Conservation (phyloP, 352 stramenopile genomes). For the Phytopythium kandeliae region DNA sequence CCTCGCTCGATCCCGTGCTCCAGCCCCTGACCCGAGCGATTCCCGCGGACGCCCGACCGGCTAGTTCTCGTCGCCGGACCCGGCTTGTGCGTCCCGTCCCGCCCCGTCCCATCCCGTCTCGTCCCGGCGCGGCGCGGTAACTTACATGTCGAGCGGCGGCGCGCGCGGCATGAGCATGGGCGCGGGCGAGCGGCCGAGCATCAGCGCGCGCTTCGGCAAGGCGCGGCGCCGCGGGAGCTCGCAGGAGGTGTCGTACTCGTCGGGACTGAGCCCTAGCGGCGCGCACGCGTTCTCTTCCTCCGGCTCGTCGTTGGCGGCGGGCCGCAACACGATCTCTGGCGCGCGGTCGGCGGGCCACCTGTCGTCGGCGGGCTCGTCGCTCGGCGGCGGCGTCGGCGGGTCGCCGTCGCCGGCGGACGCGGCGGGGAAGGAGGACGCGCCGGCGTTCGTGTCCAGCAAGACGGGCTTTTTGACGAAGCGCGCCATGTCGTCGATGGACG, state of each 20-base stretch:
- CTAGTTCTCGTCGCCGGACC: too few relatives aligned
- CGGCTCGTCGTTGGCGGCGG: slow-evolving; percentile 18
- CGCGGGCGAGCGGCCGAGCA: slow-evolving; percentile 26
- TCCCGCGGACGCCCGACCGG: too few relatives aligned
- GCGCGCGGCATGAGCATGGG: slow-evolving; percentile 7
- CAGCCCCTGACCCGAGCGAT: too few relatives aligned
- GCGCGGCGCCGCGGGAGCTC: slow-evolving; percentile 52
- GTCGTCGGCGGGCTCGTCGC: too few relatives aligned
- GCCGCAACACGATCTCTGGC: slow-evolving; percentile 48
- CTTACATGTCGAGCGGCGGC: slow-evolving; percentile 1
- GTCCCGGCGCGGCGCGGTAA: too few relatives aligned
- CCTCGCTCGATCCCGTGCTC: too few relatives aligned
- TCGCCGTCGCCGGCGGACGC: slow-evolving; percentile 13
- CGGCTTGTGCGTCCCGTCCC: too few relatives aligned
- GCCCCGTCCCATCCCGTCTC: too few relatives aligned
- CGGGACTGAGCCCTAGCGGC: slow-evolving; percentile 14
- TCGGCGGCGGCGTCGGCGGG: slow-evolving; percentile 14
- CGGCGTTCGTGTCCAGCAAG: slow-evolving; percentile 67
- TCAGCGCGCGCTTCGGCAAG: slow-evolving; percentile 69
- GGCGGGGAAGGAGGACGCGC: slow-evolving; percentile 20
- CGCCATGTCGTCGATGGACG: slow-evolving; percentile 84
- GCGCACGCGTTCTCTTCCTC: slow-evolving; percentile 22
- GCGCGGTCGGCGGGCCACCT: slow-evolving; percentile 7
- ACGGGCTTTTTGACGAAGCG: slow-evolving; percentile 84
- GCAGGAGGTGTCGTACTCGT: slow-evolving; percentile 29